phyloP scores from a whole-genome alignment of 2,329 filamentous ascomycete species.

The Paraphaeosphaeria sporulosa region DNA sequence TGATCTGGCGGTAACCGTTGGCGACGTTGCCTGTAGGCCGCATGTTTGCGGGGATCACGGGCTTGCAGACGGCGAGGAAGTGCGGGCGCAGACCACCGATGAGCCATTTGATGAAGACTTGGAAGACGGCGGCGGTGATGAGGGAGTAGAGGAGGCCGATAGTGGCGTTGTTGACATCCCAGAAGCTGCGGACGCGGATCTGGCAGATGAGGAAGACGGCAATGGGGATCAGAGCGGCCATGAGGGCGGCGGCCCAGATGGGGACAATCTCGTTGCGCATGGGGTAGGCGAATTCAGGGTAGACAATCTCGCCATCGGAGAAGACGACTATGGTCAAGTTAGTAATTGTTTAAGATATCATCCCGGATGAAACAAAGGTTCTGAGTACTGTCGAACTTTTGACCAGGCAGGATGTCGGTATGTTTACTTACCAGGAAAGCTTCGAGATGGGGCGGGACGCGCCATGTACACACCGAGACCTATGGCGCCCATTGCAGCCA shows the following conservation, averaged over 20 bases:
- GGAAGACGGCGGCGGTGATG: conserved; percentile 76
- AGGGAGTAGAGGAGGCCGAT: conserved; percentile 74
- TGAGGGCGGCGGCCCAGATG: conserved; percentile 73
- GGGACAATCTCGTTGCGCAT: conserved; percentile 74
- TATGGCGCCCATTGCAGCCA: conserved; percentile 70
- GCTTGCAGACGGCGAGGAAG: conserved; percentile 75
- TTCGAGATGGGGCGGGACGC: conserved; percentile 71
- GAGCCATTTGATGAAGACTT: conserved; percentile 78
- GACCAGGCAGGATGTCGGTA: neutral
- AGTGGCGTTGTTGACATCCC: conserved; percentile 71
- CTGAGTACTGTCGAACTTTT: neutral
- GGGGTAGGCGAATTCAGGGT: conserved; percentile 75
- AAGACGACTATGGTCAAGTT: conserved; percentile 59
- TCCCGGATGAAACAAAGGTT: no score
- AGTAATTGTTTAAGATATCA: no score
- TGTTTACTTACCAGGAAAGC: conserved; percentile 61
- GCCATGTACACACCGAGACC: conserved; percentile 74
- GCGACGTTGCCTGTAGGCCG: conserved; percentile 48
- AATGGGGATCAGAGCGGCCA: conserved; percentile 72
- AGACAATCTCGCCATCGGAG: conserved; percentile 70
- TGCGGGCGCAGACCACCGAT: conserved; percentile 71
- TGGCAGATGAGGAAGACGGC: conserved; percentile 70
- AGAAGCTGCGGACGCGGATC: conserved; percentile 64
- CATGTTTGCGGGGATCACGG: conserved; percentile 57
- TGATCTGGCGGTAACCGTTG: conserved; percentile 66